Evolutionary conservation across 2,329 filamentous ascomycete genomes (phyloP), one percentile per base, ranked within the genome.

Genomic region (Monilinia vaccinii-corymbosi): DNA sequence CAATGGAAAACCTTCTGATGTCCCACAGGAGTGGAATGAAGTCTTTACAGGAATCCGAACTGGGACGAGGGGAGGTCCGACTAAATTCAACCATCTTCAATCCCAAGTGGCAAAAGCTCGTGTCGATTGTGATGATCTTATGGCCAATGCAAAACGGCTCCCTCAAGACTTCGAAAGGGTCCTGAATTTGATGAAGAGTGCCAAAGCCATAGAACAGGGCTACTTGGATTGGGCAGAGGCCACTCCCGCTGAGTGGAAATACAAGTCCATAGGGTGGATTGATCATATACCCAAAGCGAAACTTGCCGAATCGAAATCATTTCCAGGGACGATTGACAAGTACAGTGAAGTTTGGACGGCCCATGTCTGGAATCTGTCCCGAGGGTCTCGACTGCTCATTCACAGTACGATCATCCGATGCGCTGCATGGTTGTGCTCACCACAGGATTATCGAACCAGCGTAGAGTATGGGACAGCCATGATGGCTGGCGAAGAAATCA

Each of bases 331-430:
- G 16, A 77, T 85, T 31, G 82, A 85, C 67, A 73, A 79, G 2
- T 86, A 85, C 66, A 73, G 74, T 42, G 81, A 85, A 67, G 73
- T 84, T 50, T 84, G 79, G 77, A 79, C 82, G 51, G 78, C 78
- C n/a, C 79, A 77, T 64, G 75, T 83, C 16, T 81, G 78, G 76
- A 85, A 84, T 68, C 74, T 81, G 71, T 74, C 77, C 61, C 75
- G 82, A 23, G 76, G 78, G 9, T 76, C 78, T 5, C 76, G 82
- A 4, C 73, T 86, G 25, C 76, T 81, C 51, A 74, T 85, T 23
- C 76, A 36, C 77, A 18, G 77, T 79, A 73, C 83, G 25, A 78
- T 80, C 49, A 78, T 85, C 18, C 79, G 83, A 9, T 84, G 82
- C 65, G 77, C 78, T 3, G 83, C 83, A 5, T 85, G 82, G 81